phyloP scores from a whole-genome alignment of 1,139 yeast species.

The Taiozyma sp. region DNA sequence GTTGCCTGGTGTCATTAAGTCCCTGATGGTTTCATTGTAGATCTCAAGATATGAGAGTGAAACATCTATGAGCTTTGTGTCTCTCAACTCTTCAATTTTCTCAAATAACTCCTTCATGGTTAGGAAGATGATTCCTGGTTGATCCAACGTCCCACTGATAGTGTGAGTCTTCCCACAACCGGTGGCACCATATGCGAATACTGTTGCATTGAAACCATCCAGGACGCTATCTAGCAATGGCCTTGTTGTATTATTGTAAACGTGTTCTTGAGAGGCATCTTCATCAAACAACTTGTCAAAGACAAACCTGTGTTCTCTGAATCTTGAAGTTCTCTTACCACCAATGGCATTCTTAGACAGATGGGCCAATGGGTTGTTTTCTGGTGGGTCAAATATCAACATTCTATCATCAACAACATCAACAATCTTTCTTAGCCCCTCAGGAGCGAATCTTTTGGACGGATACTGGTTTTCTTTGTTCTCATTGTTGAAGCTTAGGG shows the following conservation, averaged over 20 bases:
- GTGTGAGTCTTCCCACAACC: conserved; percentile 99
- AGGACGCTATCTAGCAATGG: conserved; percentile 72
- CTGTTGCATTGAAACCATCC: conserved; percentile 87
- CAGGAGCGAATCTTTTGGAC: conserved; percentile 32
- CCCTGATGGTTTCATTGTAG: conserved; percentile 85
- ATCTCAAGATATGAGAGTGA: conserved; percentile 78
- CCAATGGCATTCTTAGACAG: conserved; percentile 55
- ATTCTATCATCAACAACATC: conserved; percentile 85
- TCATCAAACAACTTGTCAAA: conserved; percentile 79
- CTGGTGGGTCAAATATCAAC: conserved; percentile 88
- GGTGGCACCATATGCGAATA: conserved; percentile 96
- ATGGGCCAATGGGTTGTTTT: conserved; percentile 58
- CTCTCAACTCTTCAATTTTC: conserved; percentile 49
- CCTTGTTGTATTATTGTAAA: conserved; percentile 60
- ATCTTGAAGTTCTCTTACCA: conserved; percentile 38
- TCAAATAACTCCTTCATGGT: conserved; percentile 75
- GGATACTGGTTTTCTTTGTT: conserved; percentile 18
- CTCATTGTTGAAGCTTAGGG: conserved; percentile 31
- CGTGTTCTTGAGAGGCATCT: conserved; percentile 57
- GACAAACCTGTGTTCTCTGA: conserved; percentile 74
- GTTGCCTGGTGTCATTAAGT: conserved; percentile 56
- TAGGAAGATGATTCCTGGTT: conserved; percentile 78
- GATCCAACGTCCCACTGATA: conserved; percentile 66
- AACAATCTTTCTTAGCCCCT: conserved; percentile 65
- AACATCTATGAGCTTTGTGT: conserved; percentile 55